Base-by-base conservation (phyloP, 306 rosid genomes). In the Acacia crassicarpa region DNA sequence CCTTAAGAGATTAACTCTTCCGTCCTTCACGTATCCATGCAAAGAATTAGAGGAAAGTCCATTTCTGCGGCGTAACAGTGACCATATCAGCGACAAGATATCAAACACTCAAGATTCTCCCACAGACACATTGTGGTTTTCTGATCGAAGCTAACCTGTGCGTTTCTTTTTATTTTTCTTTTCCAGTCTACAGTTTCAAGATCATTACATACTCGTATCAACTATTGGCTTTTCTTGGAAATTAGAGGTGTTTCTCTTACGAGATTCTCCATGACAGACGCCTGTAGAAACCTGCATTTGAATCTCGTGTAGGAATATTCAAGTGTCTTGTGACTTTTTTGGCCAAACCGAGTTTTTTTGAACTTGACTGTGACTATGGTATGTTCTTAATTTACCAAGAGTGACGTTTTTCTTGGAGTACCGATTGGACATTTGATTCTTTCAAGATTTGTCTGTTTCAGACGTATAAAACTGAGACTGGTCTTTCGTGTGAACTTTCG, bases 1-100 rank as follows among this genome's bases (percentile, higher is more conserved):
- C 44, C 65, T 85, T 67, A 78, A 83, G 81, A 74, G 76, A 56
- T 70, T 23, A 82, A 79, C 70, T 82, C 91, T 75, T 84, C 85
- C 63, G 80, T 75, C 80, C 87, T 66, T 69, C 88, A 70, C 11
- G 32, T 82, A 76, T 72, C 86, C 35, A 58, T 79, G 83, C 82
- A 81, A 72, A 84, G 85, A 67, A 81, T 85, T 67, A 78, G 59
- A 77, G 44, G 88, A 71, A 76, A 76, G 56, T 51, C 82, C 85
- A 45, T 86, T 87, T 81, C 75, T 79, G 76, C 83, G 81, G 61
- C 75, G 83, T 59, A 66, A 14, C 35, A n/a, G 63, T 80, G 83
- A 83, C 74, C 15, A 35, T 22, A 80, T 72, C 80, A 70, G 70
- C 48, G 83, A 84, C 49, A 67, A 53, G 44, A 81, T 84, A 78